Percentiles rank a stretch among this genome's conserved stretches.
Evolutionary conservation across 1,284 basidiomycete genomes (phyloP).

Genomic region (Salmacisia buchloeana): DNA sequence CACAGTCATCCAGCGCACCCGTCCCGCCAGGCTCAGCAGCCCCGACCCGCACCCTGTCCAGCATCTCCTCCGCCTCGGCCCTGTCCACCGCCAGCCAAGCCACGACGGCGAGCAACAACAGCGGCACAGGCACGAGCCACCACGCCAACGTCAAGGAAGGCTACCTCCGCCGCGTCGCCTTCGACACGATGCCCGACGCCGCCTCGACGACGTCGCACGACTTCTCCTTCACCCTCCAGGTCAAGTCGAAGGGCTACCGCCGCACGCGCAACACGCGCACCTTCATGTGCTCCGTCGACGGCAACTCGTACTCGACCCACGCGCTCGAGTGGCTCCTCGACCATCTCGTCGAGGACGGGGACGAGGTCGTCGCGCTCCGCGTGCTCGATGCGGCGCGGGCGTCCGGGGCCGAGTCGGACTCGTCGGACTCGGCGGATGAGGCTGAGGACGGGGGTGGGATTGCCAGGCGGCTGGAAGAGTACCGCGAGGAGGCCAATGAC

Average conservation of each 20-base stretch:
- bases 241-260: slow-evolving; percentile 75
- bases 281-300: slow-evolving; percentile 81
- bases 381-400: slow-evolving; percentile 62
- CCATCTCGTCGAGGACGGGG: slow-evolving; percentile 79
- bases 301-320: slow-evolving; percentile 56
- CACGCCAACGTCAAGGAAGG: slow-evolving; percentile 1
- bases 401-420: slow-evolving; percentile 61
- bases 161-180: slow-evolving; percentile 21
- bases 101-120: not conserved
- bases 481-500: slow-evolving; percentile 79
- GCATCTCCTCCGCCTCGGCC: not conserved
- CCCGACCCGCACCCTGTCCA: not conserved
- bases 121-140: not conserved
- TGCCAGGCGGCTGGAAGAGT: slow-evolving; percentile 73
- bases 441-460: slow-evolving; percentile 80
- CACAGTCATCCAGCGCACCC: not conserved
- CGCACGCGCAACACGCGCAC: slow-evolving; percentile 76
- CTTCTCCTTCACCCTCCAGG: slow-evolving; percentile 57
- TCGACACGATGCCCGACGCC: slow-evolving; percentile 49
- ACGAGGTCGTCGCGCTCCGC: slow-evolving; percentile 85
- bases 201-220: slow-evolving; percentile 38
- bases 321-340: slow-evolving; percentile 60
- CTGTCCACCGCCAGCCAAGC: not conserved
- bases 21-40: not conserved
- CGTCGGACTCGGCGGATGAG: slow-evolving; percentile 63